Evolutionary conservation across 2,329 filamentous ascomycete genomes (phyloP).

Genomic region (Chaetomiaceae sp.): DNA sequence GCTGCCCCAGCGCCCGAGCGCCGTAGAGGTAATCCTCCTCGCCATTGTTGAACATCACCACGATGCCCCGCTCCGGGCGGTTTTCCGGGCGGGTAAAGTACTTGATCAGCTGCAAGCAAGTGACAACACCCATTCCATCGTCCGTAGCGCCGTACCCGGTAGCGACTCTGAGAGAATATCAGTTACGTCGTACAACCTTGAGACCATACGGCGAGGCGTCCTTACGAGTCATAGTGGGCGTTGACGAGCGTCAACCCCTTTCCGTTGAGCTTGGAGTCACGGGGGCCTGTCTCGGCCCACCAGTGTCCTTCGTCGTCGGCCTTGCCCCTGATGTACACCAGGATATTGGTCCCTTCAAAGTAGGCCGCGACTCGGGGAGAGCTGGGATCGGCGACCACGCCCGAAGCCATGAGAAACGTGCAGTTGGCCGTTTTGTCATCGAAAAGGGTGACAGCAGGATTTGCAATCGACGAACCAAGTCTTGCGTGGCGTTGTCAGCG

Average conservation of each 20-base stretch:
- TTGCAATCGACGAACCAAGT: slow-evolving; percentile 1
- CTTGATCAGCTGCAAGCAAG: slow-evolving; percentile 74
- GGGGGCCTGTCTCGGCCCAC: slow-evolving; percentile 50
- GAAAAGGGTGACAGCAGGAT: slow-evolving; percentile 52
- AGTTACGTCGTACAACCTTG: background rate
- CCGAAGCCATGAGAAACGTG: slow-evolving; percentile 49
- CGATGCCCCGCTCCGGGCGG: slow-evolving; percentile 70
- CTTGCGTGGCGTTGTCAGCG: slow-evolving; percentile 20
- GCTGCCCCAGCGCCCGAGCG: slow-evolving; percentile 75
- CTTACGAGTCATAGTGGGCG: slow-evolving; percentile 76
- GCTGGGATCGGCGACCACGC: slow-evolving; percentile 9
- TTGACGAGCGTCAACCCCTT: slow-evolving; percentile 84
- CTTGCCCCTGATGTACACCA: slow-evolving; percentile 81
- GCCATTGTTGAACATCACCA: slow-evolving; percentile 87
- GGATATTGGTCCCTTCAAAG: slow-evolving; percentile 87
- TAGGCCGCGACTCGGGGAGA: slow-evolving; percentile 51
- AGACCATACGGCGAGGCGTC: slow-evolving; percentile 20
- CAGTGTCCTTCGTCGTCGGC: slow-evolving; percentile 67
- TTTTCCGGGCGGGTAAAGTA: slow-evolving; percentile 72
- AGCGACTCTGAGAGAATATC: slow-evolving; percentile 49
- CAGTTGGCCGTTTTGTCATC: slow-evolving; percentile 75
- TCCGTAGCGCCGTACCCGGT: slow-evolving; percentile 92
- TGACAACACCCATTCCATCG: slow-evolving; percentile 85
- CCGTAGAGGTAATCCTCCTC: slow-evolving; percentile 92
- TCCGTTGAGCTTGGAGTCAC: slow-evolving; percentile 41